These are phyloP conservation scores for Amaranthus tricolor DNA, from an alignment of 179 eudicot genomes.

Conservation along the genomic window DNA sequence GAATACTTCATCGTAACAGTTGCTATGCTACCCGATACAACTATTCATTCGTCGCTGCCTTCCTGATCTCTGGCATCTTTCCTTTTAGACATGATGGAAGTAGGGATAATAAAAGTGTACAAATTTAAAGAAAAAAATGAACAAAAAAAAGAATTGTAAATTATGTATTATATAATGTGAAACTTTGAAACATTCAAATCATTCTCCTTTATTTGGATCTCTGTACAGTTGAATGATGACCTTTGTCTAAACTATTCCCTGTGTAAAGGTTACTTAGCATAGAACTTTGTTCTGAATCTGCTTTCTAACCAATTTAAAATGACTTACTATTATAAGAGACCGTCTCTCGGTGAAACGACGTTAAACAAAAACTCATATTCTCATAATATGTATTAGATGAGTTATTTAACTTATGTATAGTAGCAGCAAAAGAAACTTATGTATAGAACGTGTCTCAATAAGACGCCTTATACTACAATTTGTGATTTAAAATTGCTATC, in stretches of 20 bases:
- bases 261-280: too few species aligned
- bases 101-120: slow-evolving; percentile 14
- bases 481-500: too few species aligned
- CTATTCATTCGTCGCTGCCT: slow-evolving; percentile 66
- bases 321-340: too few species aligned
- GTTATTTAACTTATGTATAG: too few species aligned
- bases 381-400: too few species aligned
- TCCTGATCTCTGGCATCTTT: slow-evolving; percentile 81
- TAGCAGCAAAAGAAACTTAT: too few species aligned
- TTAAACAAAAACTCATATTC: too few species aligned
- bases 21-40: slow-evolving; percentile 88
- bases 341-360: too few species aligned
- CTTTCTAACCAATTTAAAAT: too few species aligned
- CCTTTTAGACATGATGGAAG: slow-evolving; percentile 84
- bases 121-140: not conserved
- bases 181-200: slow-evolving; percentile 17
- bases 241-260: not conserved
- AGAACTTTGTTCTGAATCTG: too few species aligned
- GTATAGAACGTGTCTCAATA: too few species aligned
- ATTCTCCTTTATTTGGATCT: not conserved
- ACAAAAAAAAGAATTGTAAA: slow-evolving; percentile 19
- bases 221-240: slow-evolving; percentile 31
- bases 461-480: too few species aligned
- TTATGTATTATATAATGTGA: slow-evolving; percentile 21
- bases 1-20: slow-evolving; percentile 93